These are phyloP conservation scores for Nectriaceae sp. DNA, from an alignment of 2,329 filamentous ascomycete species.

Conservation along the genomic window DNA sequence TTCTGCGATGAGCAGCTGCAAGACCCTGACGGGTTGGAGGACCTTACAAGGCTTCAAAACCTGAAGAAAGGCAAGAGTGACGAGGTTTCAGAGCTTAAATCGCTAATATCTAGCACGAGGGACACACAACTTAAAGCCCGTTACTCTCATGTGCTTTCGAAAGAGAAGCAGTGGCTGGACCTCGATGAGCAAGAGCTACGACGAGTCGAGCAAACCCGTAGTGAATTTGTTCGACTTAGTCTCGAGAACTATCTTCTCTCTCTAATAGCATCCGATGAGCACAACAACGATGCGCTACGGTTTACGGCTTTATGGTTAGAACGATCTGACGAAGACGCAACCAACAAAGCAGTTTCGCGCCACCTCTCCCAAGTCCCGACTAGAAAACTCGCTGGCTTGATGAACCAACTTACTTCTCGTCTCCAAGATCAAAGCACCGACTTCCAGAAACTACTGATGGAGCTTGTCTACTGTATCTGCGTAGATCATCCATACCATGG, in stretches of 20 bases:
- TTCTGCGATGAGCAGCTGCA: slow-evolving; percentile 96
- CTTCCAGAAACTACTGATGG: slow-evolving; percentile 77
- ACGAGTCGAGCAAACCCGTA: slow-evolving; percentile 73
- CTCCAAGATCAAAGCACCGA: slow-evolving; percentile 68
- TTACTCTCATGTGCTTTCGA: slow-evolving; percentile 63
- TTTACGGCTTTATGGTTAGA: slow-evolving; percentile 96
- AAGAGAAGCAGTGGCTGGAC: slow-evolving; percentile 86
- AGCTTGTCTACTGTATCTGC: slow-evolving; percentile 81
- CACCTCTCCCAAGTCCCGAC: slow-evolving; percentile 77
- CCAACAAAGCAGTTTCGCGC: slow-evolving; percentile 74
- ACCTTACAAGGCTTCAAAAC: slow-evolving; percentile 77
- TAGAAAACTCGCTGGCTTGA: slow-evolving; percentile 86
- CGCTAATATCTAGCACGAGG: slow-evolving; percentile 52
- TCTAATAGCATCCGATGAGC: slow-evolving; percentile 80
- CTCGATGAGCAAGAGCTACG: slow-evolving; percentile 87
- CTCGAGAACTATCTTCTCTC: slow-evolving; percentile 91
- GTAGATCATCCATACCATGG: slow-evolving; percentile 93
- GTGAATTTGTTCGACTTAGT: slow-evolving; percentile 83
- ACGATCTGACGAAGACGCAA: slow-evolving; percentile 71
- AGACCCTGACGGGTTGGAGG: slow-evolving; percentile 80
- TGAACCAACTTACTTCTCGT: slow-evolving; percentile 96
- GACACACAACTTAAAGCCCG: slow-evolving; percentile 56
- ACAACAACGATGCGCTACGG: slow-evolving; percentile 86
- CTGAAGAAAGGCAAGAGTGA: slow-evolving; percentile 78
- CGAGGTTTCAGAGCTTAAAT: slow-evolving; percentile 75